Conservation (phyloP, 2,329 filamentous ascomycete genomes). For the Paradendryphiella salina region DNA sequence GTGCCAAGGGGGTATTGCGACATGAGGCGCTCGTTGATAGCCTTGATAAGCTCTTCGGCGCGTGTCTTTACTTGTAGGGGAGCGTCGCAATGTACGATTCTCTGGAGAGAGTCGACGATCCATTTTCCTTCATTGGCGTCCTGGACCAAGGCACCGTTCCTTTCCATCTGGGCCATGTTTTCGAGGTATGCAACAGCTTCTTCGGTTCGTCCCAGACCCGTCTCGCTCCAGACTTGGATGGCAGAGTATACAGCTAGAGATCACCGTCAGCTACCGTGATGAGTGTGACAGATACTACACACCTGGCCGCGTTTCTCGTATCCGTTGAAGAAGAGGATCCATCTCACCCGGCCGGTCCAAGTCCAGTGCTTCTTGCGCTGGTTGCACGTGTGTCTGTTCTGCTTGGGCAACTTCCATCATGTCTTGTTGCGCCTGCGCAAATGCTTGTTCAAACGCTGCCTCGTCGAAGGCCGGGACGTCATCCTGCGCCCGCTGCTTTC, state of each 20-base stretch:
- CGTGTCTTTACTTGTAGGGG: conserved; percentile 32
- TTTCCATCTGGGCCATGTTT: conserved; percentile 32
- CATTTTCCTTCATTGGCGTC: conserved; percentile 41
- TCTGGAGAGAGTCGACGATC: conserved; percentile 39
- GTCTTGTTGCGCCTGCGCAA: conserved; percentile 54
- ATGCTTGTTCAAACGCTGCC: conserved; percentile 60
- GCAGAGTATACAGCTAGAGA: conserved; percentile 37
- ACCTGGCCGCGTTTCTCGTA: conserved; percentile 43
- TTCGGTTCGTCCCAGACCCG: conserved; percentile 32
- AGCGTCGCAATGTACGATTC: conserved; percentile 31
- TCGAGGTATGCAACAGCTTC: conserved; percentile 35
- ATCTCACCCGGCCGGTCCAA: conserved; percentile 31
- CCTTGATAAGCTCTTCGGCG: conserved; percentile 33
- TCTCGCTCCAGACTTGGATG: conserved; percentile 41
- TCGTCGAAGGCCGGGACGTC: conserved; percentile 55
- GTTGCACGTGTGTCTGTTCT: conserved; percentile 21
- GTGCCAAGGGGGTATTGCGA: conserved; percentile 39
- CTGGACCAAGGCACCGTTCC: conserved; percentile 28
- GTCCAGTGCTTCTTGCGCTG: conserved; percentile 21
- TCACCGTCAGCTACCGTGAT: conserved; percentile 20
- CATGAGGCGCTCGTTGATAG: conserved; percentile 44
- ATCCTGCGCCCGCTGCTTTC: conserved; percentile 43
- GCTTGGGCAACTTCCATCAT: conserved; percentile 34
- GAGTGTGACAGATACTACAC: conserved; percentile 25
- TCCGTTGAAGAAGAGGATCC: conserved; percentile 38